Evolutionary conservation across 352 stramenopile species (phyloP), one percentile per base, ranked within the genome.

Genomic region (Phytophthora pseudosyringae): DNA sequence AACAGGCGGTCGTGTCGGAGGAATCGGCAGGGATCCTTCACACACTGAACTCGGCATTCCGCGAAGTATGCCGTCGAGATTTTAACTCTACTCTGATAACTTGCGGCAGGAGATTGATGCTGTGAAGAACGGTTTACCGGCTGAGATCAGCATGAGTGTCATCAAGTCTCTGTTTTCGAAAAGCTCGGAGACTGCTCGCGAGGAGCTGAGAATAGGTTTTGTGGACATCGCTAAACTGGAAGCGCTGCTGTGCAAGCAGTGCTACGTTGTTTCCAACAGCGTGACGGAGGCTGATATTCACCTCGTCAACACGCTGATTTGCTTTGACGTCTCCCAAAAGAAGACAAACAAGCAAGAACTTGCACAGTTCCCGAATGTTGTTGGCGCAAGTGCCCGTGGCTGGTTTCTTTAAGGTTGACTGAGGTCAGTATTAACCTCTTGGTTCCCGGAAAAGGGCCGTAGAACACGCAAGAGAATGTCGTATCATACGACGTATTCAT

Each of bases 151-250:
- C 54, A 76, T 78, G 61, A 71, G 59, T 3, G 59, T 74, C 5
- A 86, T 94, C 62, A 73, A 76, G 40, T 83, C 72, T 60, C 73
- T 86, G 6, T 94, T 95, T 58, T 64, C 72, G 3, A 89, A 73
- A 8, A 83, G 65, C 38, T 78, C 91, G 69, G 45, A 70, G 21
- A 75, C 76, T 6, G 93, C 39, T 45, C 39, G 39, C 26, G 71
- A 90, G 35, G 59, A 66, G 13, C 47, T 40, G 2, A 40, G 67
- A 5, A 67, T 67, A n/a, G 61, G 60, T 9, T 85, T 75, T 43
- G 59, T 25, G 7, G 54, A 28, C 0, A 36, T 89, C 12, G 59
- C 76, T 18, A 52, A 69, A 31, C 39, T 85, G n/a, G 67, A 87
- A 9, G 41, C 63, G 16, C 10, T 69, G 25, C 36, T 80, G 40